Base-by-base conservation (phyloP, 2,329 filamentous ascomycete genomes). In the Didymella pomorum region DNA sequence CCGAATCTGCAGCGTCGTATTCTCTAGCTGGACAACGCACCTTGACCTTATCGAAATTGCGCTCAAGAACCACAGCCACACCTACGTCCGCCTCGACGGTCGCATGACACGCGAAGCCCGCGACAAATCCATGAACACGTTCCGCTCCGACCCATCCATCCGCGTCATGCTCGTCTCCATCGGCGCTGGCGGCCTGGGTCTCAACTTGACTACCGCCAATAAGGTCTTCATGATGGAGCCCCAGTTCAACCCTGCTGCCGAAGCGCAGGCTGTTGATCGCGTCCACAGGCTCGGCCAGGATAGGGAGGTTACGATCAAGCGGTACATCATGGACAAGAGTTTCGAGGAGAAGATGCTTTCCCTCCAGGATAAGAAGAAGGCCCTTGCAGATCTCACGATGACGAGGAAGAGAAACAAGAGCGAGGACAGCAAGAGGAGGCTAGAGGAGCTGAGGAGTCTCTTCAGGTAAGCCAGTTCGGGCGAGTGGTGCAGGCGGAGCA, bases 141-240 rank as follows among this genome's bases (percentile, higher is more conserved):
- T 99, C 77, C 88, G 90, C 33, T 86, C 90, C 11, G 87, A 97
- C 65, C 78, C 85, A 3, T 79, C 76, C 1, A 85, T 96, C 33
- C 87, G 88, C 29, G 89, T 97, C 52, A 93, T 98, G 49, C 85
- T 98, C 10, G 92, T 97, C 14, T 97, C 92, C 10, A 96, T 97
- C 77, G 92, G 89, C 72, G 94, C 94, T 0, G 95, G 94, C 63
- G 94, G 95, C 18, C 85, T 97, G 16, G 94, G 94, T 14, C 87
- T 98, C 37, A 98, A 98, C 72, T 81, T 98, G 53, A 97, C 93
- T 0, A 83, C 91, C 0, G 94, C 89, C 29, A 95, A 88, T 73
- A 90, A 86, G 54, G 94, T 96, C 14, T 98, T 95, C 75, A 90
- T 98, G 69, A 98, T 99, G 94, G 95, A 99, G 75, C 95, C 95